phyloP scores from a whole-genome alignment of 148 eudicot genomes.

The Vaccinium darrowii region DNA sequence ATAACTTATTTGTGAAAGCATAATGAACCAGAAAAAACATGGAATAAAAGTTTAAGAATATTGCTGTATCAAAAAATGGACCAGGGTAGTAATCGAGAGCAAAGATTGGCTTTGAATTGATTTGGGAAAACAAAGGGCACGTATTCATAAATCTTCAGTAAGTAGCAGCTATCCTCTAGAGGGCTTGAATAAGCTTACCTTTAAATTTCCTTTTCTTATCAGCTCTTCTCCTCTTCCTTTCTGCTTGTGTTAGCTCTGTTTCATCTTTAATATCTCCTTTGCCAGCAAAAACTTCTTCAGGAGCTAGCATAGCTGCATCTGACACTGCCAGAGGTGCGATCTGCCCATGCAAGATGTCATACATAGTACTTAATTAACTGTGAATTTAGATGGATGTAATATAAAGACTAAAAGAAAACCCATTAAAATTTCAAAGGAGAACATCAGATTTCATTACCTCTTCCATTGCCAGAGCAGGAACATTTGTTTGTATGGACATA shows the following conservation, averaged over 20 bases:
- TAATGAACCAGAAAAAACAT: not conserved
- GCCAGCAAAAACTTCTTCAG: constrained; percentile 89
- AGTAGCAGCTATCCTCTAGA: not conserved
- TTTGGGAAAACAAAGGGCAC: not conserved
- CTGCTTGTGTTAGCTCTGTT: constrained; percentile 84
- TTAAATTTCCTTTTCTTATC: constrained; percentile 81
- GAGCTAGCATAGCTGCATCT: constrained; percentile 98
- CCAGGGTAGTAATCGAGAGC: not conserved
- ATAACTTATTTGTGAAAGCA: not conserved
- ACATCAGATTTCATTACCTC: constrained; percentile 52
- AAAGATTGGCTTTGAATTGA: not conserved
- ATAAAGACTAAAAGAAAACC: not conserved
- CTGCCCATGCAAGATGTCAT: constrained; percentile 41
- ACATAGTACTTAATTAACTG: not conserved
- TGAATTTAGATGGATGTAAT: not conserved
- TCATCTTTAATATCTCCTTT: constrained; percentile 89
- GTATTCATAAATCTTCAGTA: not conserved
- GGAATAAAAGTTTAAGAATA: not conserved
- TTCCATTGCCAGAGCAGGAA: constrained; percentile 97
- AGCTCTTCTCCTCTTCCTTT: constrained; percentile 84
- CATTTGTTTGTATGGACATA: constrained; percentile 81
- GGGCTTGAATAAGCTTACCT: constrained; percentile 40
- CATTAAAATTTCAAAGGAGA: not conserved
- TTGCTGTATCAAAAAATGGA: not conserved
- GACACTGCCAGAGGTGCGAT: constrained; percentile 89